Percentiles rank a stretch among this genome's conserved stretches.
phyloP scores from a whole-genome alignment of 495 filamentous ascomycete genomes.

The Talaromyces wortmannii region DNA sequence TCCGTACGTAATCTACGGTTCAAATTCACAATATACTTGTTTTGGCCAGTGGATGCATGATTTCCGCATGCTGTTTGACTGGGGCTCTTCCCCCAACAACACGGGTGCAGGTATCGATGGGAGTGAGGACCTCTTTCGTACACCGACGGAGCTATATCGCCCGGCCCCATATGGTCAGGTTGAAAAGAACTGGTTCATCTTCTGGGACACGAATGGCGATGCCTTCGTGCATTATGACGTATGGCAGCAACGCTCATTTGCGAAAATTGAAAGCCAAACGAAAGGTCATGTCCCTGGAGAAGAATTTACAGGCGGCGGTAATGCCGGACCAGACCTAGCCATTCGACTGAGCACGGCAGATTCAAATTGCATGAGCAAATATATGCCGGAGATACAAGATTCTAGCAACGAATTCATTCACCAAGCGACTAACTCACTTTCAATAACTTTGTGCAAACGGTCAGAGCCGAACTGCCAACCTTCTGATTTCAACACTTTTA shows the following conservation, averaged over 20 bases:
- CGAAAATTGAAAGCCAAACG: conserved; percentile 16
- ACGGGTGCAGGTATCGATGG: not conserved
- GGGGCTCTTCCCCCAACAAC: conserved; percentile 15
- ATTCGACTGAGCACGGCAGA: conserved; percentile 17
- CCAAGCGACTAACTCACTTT: conserved; percentile 49
- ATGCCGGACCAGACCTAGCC: conserved; percentile 30
- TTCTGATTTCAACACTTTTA: conserved; percentile 35
- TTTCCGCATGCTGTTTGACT: conserved; percentile 37
- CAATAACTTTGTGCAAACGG: conserved; percentile 42
- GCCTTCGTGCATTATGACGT: conserved; percentile 45
- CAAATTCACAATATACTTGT: conserved; percentile 41
- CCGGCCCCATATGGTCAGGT: conserved; percentile 25
- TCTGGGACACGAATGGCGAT: conserved; percentile 39
- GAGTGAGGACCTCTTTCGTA: conserved; percentile 16
- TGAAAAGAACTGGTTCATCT: conserved; percentile 53
- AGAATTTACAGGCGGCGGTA: not conserved
- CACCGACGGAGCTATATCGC: conserved; percentile 38
- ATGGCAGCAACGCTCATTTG: conserved; percentile 35
- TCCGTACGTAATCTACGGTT: conserved; percentile 40
- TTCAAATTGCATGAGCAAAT: conserved; percentile 28
- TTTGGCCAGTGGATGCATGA: conserved; percentile 47
- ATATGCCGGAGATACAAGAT: conserved; percentile 22
- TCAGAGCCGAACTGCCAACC: conserved; percentile 32
- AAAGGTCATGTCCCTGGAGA: not conserved
- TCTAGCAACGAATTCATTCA: conserved; percentile 35